Evolutionary conservation across 2,329 filamentous ascomycete species (phyloP).

Genomic region (Aspergillus awamori): DNA sequence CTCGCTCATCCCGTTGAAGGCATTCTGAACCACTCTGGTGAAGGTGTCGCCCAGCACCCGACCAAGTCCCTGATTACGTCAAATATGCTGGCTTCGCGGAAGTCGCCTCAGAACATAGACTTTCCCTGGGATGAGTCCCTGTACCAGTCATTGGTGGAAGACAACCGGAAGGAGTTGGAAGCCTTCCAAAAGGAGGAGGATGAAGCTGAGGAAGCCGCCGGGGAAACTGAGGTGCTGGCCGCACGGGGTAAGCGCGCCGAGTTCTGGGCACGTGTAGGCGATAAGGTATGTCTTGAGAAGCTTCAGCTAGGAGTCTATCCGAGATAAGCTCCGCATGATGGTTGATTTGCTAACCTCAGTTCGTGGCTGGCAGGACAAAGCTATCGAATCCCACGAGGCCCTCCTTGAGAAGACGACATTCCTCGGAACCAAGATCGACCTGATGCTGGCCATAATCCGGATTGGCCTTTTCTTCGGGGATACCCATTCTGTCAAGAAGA

Average conservation of each 20-base stretch:
- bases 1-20: slow-evolving; percentile 70
- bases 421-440: slow-evolving; percentile 93
- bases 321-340: neutral
- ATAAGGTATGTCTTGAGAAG: slow-evolving; percentile 68
- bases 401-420: slow-evolving; percentile 97
- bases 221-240: slow-evolving; percentile 91
- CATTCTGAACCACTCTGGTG: slow-evolving; percentile 75
- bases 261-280: slow-evolving; percentile 91
- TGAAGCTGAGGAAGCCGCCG: slow-evolving; percentile 92
- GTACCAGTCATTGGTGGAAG: slow-evolving; percentile 74
- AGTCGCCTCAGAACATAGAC: slow-evolving; percentile 64
- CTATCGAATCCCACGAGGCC: slow-evolving; percentile 86
- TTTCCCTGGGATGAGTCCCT: slow-evolving; percentile 89
- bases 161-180: slow-evolving; percentile 78
- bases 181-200: slow-evolving; percentile 83
- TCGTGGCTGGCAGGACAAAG: slow-evolving; percentile 72
- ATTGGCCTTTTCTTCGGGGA: slow-evolving; percentile 96
- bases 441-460: slow-evolving; percentile 94
- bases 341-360: slow-evolving; percentile 5
- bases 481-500: slow-evolving; percentile 88
- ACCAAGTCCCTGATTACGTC: slow-evolving; percentile 60
- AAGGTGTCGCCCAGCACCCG: slow-evolving; percentile 58
- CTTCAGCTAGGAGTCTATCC: neutral
- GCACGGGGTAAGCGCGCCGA: slow-evolving; percentile 93
- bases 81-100: slow-evolving; percentile 75